Evolutionary conservation across 2,329 filamentous ascomycete species (phyloP).

Genomic region (Ophiostoma perfectum): DNA sequence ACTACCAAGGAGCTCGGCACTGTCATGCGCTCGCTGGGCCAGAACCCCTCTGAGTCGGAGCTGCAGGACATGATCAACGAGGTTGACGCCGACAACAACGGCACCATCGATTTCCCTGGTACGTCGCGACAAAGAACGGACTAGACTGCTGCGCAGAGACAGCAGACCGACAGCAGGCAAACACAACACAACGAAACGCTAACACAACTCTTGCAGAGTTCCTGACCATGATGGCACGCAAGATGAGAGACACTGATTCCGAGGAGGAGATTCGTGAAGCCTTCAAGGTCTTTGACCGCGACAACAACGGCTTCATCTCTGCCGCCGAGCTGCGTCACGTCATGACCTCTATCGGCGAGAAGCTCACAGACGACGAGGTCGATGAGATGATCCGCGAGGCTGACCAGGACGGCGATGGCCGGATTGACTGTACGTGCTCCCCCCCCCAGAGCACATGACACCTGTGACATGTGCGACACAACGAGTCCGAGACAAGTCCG

Average conservation of each 20-base stretch:
- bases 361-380: slow-evolving; percentile 84
- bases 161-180: neutral
- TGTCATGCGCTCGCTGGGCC: slow-evolving; percentile 83
- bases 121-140: slow-evolving; percentile 33
- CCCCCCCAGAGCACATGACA: neutral
- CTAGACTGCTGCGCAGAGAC: neutral
- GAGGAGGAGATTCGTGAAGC: slow-evolving; percentile 87
- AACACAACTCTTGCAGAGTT: slow-evolving; percentile 55
- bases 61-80: slow-evolving; percentile 94
- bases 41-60: slow-evolving; percentile 86
- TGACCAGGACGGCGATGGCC: slow-evolving; percentile 82
- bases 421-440: slow-evolving; percentile 69
- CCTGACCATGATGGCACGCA: slow-evolving; percentile 88
- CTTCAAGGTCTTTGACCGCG: slow-evolving; percentile 77
- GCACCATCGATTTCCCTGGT: slow-evolving; percentile 89
- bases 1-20: slow-evolving; percentile 87
- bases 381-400: slow-evolving; percentile 92
- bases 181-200: neutral
- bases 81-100: slow-evolving; percentile 87
- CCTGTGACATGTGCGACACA: neutral
- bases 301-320: slow-evolving; percentile 89
- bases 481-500: neutral
- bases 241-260: slow-evolving; percentile 91
- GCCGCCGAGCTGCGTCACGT: slow-evolving; percentile 82
- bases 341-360: slow-evolving; percentile 89